Base-by-base conservation (phyloP, 331 rosid species). In the Malus hybrid region DNA sequence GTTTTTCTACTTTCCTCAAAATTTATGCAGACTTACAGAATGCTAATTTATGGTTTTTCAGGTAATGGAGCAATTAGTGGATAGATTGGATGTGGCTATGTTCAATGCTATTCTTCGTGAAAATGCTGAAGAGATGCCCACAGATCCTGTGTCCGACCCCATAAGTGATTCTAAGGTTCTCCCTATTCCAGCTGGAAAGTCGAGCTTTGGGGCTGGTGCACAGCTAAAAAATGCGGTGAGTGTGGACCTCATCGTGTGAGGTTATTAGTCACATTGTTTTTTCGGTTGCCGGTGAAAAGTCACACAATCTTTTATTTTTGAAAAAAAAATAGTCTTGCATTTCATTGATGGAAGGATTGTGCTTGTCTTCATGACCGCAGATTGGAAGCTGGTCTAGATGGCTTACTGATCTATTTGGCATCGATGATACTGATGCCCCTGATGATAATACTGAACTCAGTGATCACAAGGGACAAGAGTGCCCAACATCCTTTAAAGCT, bases 81-180 rank as follows among this genome's bases (percentile, higher is more conserved):
- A 68, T 80, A 87, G 97, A 83, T 84, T 92, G 74, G 97, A 92
- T 71, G 91, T 90, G 78, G 97, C 97, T 75, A 92, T 92, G 97
- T 90, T 90, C 84, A 92, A 92, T 88, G 97, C 96, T 42, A 86
- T 92, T 84, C 96, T 92, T 64, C 97, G 97, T 48, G 93, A 92
- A 85, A 83, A 92, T 19, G 90, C 77, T 4, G 97, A 92, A 48
- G 97, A 88, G 84, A 92, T 92, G 93, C 97, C 97, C 15, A 92
- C 93, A 6, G 97, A 92, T 87, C 97, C 97, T 48, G 84, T 92
- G 72, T 92, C 94, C 78, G 97, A 92, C 70, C 96, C 97, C 68
- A 92, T 90, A 65, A 92, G 92, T 85, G 97, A 92, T 73, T 67
- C 94, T 12, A 92, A 82, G 82, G 97, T 92, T 86, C 93, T 92